Base-by-base conservation (phyloP, 73 alveolate genomes). In the Durusdinium trenchii region DNA sequence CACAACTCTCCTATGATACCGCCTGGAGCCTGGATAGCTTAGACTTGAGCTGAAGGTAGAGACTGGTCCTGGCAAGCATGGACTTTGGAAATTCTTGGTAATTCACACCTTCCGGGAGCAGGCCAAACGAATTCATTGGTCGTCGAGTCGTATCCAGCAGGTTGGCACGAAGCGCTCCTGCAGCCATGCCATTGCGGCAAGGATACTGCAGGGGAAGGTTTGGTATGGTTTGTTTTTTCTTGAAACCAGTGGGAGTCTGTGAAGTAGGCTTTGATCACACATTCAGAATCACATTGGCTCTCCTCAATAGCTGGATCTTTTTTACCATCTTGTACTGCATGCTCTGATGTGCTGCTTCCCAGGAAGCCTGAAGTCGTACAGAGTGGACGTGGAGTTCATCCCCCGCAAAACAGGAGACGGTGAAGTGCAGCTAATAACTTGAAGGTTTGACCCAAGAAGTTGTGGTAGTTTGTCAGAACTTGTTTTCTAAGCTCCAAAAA, bases 1-100 rank as follows among this genome's bases (percentile, higher is more conserved):
- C 98, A 46, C 98, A 91, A 89, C 52, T 91, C 52, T 91, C 98
- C 47, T 91, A 91, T 40, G 98, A 91, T 89, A 91, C 98, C 5
- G 98, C 82, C 46, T 16, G 50, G 61, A 28, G 3, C 54, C 51
- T 40, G 42, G 61, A 40, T 12, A 54, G 64, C 64, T 12, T 12
- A 9, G 9, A 20, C 64, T 54, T 54, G 28, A 54, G 20, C 20
- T 20, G 20, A 54, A 54, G 28, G 64, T 20, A 54, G 64, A 9
- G n/a, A n/a, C n/a, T n/a, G n/a, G n/a, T n/a, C n/a, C n/a, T n/a
- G n/a, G n/a, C n/a, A n/a, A n/a, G n/a, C n/a, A n/a, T n/a, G n/a
- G n/a, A n/a, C n/a, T n/a, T n/a, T n/a, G n/a, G n/a, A n/a, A n/a
- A n/a, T n/a, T n/a, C n/a, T n/a, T n/a, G n/a, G n/a, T n/a, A n/a